Evolutionary conservation across 352 stramenopile species (phyloP).

Genomic region (Phytophthora macrochlamydospora): DNA sequence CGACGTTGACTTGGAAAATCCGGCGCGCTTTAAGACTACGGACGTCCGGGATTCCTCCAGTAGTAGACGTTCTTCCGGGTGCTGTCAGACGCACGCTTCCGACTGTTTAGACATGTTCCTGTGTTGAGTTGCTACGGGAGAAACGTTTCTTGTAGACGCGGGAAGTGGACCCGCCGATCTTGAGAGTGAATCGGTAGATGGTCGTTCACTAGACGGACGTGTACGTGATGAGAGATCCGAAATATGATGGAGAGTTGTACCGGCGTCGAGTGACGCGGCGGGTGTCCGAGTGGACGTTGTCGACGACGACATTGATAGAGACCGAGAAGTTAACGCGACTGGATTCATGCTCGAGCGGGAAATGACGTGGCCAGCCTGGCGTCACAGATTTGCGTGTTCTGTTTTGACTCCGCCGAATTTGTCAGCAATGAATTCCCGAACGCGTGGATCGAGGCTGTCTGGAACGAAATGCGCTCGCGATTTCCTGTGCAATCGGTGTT

Average conservation of each 20-base stretch:
- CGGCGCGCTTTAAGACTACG: no score
- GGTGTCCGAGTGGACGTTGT: background rate
- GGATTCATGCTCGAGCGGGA: background rate
- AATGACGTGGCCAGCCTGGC: background rate
- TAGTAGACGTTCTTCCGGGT: no score
- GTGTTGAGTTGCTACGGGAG: no score
- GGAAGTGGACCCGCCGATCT: no score
- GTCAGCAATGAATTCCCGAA: slow-evolving; percentile 6
- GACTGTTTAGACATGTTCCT: no score
- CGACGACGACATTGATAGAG: background rate
- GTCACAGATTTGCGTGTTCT: slow-evolving; percentile 8
- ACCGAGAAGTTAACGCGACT: background rate
- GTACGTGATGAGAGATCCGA: no score
- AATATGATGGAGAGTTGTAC: no score
- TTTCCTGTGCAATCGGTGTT: background rate
- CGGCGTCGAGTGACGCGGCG: background rate
- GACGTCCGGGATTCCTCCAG: no score
- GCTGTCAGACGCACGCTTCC: no score
- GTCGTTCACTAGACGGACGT: background rate
- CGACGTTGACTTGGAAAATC: background rate
- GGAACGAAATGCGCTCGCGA: slow-evolving; percentile 11
- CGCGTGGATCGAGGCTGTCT: background rate
- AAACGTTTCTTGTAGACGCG: no score
- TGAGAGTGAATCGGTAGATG: no score
- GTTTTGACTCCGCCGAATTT: slow-evolving; percentile 12